Evolutionary conservation across 805 yeast genomes (phyloP), one percentile per base, ranked within the genome.

Genomic region (Groenewaldozyma salmanticensis): DNA sequence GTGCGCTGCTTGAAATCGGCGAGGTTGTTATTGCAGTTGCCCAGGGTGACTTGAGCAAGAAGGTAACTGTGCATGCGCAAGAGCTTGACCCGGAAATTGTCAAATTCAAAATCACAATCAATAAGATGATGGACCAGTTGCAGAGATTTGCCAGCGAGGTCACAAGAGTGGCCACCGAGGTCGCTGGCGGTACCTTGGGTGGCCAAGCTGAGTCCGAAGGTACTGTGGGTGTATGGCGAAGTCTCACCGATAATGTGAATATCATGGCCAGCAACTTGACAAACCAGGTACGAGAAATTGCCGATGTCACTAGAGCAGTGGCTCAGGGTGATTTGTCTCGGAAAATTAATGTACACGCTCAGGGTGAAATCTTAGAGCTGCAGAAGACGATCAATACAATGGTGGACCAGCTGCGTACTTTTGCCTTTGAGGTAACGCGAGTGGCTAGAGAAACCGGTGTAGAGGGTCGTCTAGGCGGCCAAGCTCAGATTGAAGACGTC

Each of bases 371-470:
- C 47, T 66, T 82, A 43, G 90, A 81, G 52, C 70, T 85, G 47
- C 94, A 84, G 58, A 81, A 81, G 66, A 85, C 94, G 5, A 84
- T 84, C 53, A 85, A 85, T 57, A 76, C 87, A 44, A 85, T 83
- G 92, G 92, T 83, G 61, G 90, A 81, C 57, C 92, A 83, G 58
- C 71, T 83, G 51, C 67, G 88, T 52, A 78, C 81, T 19, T 83
- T 83, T 62, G 90, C 92, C 1, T 80, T 81, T 51, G 94, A 85
- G 60, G 94, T 84, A 29, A 78, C 90, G 2, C 75, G 87, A 46
- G 94, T 84, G 9, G 90, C 94, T 2, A 70, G 92, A 44, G 94
- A 85, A 59, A 87, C 87, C 18, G 95, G 95, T 58, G 94, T 84
- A 15, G 83, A 83, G 51, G 95, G 95, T 47, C 72, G 85, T 38